Conservation (phyloP, 192 early-diverging fungal genomes). For the Spinellus fusiger region DNA sequence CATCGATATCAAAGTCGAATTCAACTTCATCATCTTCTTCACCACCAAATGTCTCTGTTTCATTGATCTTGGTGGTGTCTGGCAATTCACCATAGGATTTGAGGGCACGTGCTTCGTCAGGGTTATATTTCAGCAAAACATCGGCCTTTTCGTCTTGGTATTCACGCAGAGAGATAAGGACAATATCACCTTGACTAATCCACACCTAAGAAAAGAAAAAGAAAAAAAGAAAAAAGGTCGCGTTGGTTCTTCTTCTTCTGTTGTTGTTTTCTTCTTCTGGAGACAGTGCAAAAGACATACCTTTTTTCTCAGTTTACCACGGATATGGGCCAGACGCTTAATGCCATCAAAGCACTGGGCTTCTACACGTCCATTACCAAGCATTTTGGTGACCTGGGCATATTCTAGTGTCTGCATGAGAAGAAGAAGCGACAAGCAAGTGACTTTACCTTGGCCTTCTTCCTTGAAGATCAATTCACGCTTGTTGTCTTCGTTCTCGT, state of each 20-base stretch:
- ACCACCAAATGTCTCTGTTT: slow-evolving; percentile 61
- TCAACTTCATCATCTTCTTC: slow-evolving; percentile 66
- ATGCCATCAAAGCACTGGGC: slow-evolving; percentile 84
- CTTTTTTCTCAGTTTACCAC: slow-evolving; percentile 98
- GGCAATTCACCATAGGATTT: slow-evolving; percentile 95
- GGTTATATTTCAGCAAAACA: slow-evolving; percentile 92
- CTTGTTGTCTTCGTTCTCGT: slow-evolving; percentile 92
- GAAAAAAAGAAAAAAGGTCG: too few species aligned
- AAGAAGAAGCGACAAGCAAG: neutral
- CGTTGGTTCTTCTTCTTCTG: too few species aligned
- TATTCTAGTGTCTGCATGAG: slow-evolving; percentile 58
- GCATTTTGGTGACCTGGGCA: slow-evolving; percentile 89
- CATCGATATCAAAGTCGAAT: slow-evolving; percentile 94
- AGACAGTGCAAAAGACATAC: too few species aligned
- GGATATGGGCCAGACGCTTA: slow-evolving; percentile 91
- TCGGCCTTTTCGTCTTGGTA: slow-evolving; percentile 93
- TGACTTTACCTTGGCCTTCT: slow-evolving; percentile 76
- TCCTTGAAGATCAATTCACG: slow-evolving; percentile 96
- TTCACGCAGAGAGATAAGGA: slow-evolving; percentile 86
- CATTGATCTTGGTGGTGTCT: slow-evolving; percentile 78
- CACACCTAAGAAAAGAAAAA: too few species aligned
- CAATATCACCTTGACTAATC: slow-evolving; percentile 90
- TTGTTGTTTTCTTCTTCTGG: too few species aligned
- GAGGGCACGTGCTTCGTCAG: slow-evolving; percentile 90
- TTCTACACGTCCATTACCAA: slow-evolving; percentile 93